Percentiles rank a stretch among this genome's conserved stretches.
Evolutionary conservation across 495 filamentous ascomycete species (phyloP).

Genomic region (Immersiella caudata): DNA sequence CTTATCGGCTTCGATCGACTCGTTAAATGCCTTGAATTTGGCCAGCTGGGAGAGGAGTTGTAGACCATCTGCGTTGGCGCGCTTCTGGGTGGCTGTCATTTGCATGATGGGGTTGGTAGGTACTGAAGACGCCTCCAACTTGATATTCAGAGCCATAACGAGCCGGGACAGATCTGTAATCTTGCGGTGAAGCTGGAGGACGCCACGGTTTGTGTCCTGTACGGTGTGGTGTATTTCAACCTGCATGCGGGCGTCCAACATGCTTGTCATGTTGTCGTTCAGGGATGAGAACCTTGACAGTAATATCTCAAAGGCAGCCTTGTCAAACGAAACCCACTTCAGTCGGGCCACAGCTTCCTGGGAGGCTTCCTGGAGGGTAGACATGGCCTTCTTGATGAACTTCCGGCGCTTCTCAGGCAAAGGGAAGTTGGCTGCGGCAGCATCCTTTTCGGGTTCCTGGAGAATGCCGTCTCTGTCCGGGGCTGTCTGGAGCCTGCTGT

Average conservation of each 20-base stretch:
- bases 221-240: constrained; percentile 48
- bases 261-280: constrained; percentile 51
- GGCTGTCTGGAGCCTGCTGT: constrained; percentile 35
- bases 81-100: constrained; percentile 35
- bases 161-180: constrained; percentile 44
- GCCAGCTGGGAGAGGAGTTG: constrained; percentile 46
- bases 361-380: constrained; percentile 33
- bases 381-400: constrained; percentile 50
- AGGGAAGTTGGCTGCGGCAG: constrained; percentile 42
- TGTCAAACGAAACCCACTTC: constrained; percentile 49
- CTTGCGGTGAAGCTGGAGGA: constrained; percentile 48
- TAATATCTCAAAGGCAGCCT: constrained; percentile 45
- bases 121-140: constrained; percentile 30
- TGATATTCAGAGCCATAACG: constrained; percentile 45
- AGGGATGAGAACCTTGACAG: constrained; percentile 43
- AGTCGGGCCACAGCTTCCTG: constrained; percentile 36
- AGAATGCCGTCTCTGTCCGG: constrained; percentile 37
- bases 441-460: constrained; percentile 41
- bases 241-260: constrained; percentile 47
- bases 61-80: constrained; percentile 38
- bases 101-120: constrained; percentile 23
- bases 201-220: constrained; percentile 49
- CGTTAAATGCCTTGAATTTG: constrained; percentile 54
- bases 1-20: constrained; percentile 42
- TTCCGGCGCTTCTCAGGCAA: constrained; percentile 35